phyloP scores from a whole-genome alignment of 495 filamentous ascomycete genomes.

The Trichoderma parareesei region DNA sequence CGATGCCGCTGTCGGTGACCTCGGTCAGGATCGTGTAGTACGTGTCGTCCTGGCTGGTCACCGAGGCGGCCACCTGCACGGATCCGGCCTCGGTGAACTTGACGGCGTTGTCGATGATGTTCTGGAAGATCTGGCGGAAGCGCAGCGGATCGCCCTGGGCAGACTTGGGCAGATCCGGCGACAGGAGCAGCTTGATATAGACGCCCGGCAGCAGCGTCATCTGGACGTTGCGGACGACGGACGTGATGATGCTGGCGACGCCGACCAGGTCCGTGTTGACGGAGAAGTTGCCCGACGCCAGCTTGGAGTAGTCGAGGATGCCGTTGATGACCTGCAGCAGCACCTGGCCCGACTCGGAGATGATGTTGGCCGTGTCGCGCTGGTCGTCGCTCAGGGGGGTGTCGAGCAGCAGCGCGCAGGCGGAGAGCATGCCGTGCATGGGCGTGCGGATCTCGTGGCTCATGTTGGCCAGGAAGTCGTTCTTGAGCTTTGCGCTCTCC shows the following conservation, averaged over 20 bases:
- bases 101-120: constrained; percentile 38
- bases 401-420: constrained; percentile 36
- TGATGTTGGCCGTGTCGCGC: constrained; percentile 38
- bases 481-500: constrained; percentile 56
- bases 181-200: constrained; percentile 29
- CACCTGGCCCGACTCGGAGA: constrained; percentile 39
- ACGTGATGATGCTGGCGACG: constrained; percentile 38
- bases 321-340: constrained; percentile 44
- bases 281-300: constrained; percentile 37
- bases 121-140: constrained; percentile 41
- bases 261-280: constrained; percentile 36
- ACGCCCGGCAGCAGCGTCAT: constrained; percentile 26
- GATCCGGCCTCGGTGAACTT: constrained; percentile 43
- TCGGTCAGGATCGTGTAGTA: constrained; percentile 45
- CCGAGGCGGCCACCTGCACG: constrained; percentile 26
- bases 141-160: constrained; percentile 40
- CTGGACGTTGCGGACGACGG: constrained; percentile 43
- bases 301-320: constrained; percentile 45
- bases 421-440: constrained; percentile 46
- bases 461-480: constrained; percentile 59
- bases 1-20: constrained; percentile 70
- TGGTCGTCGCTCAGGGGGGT: constrained; percentile 30
- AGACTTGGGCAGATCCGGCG: constrained; percentile 30
- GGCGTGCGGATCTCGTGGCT: constrained; percentile 46
- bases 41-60: constrained; percentile 31